A percentile compares a stretch with the other conserved stretches of the same genome.
Conservation (phyloP, 495 filamentous ascomycete genomes). For the Staphylotrichum tortipilum region DNA sequence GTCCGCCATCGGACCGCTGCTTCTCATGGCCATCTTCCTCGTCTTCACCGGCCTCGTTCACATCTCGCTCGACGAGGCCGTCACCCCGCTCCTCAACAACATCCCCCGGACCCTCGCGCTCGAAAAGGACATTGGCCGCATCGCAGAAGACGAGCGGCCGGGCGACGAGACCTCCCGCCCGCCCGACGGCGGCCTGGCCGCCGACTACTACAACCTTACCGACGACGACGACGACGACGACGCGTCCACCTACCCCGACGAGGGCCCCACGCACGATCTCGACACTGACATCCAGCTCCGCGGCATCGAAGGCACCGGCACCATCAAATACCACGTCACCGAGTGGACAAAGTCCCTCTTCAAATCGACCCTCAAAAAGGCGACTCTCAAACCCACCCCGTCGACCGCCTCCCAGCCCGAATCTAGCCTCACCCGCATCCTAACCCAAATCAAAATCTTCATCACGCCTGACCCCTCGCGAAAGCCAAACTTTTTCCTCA, state of each 20-base stretch:
- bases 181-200: conserved; percentile 17
- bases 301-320: conserved; percentile 28
- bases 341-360: conserved; percentile 15
- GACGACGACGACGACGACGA: conserved; percentile 31
- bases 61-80: conserved; percentile 62
- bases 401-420: conserved; percentile 1
- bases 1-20: conserved; percentile 56
- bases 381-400: not conserved
- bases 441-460: conserved; percentile 17
- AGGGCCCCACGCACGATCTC: conserved; percentile 16
- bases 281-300: conserved; percentile 24
- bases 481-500: conserved; percentile 36
- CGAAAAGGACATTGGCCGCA: conserved; percentile 44
- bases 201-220: conserved; percentile 35
- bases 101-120: conserved; percentile 49
- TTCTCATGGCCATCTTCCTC: conserved; percentile 66
- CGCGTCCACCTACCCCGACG: conserved; percentile 21
- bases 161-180: conserved; percentile 22
- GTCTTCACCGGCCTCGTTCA: conserved; percentile 71
- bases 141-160: conserved; percentile 20
- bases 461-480: conserved; percentile 15
- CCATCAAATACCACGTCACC: conserved; percentile 15
- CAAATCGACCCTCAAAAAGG: conserved; percentile 10
- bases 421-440: conserved; percentile 15
- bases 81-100: conserved; percentile 66